Base-by-base conservation (phyloP, 2,329 filamentous ascomycete genomes). In the Exophiala viscosa region DNA sequence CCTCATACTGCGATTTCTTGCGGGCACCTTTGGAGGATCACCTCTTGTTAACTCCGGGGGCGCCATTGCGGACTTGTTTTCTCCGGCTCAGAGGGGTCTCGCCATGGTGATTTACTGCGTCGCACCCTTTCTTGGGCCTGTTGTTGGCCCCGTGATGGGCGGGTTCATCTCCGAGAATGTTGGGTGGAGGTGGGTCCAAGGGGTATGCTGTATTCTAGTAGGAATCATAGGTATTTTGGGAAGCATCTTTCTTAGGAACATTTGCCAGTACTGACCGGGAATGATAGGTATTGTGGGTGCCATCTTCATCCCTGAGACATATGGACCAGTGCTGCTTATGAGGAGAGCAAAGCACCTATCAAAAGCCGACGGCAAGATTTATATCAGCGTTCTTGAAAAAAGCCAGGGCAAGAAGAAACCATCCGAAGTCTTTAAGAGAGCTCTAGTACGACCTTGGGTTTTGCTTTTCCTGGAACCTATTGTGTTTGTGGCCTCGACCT, bases 1-100 rank as follows among this genome's bases (percentile, higher is more conserved):
- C 8, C 76, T 86, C 71, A 64, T 86, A 17, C 83, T 81, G 0
- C 74, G 84, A 0, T 87, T 87, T 68, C 84, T 84, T 43, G 73
- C 52, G 18, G 48, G 58, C 40, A 34, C 43, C 11, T 60, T 60
- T 41, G 55, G 44, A 10, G 40, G 40, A 8, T 83, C 84, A 0
- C 83, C 85, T 0, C 76, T 89, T 0, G 87, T 83, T 0, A 86
- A 85, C 60, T 85, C 83, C 0, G 84, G 84, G 2, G 85, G 84
- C 28, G 84, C 87, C 0, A 62, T 88, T 5, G 81, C 79, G 32
- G 86, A 88, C 67, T 71, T 88, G 23, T 88, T 76, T 69, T 68
- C 75, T 0, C 75, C 84, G 0, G 76, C 79, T 2, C 68, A 82
- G 59, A 74, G 85, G 48, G 85, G 83, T 8, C 78, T 80, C 5